Evolutionary conservation across 805 yeast genomes (phyloP), one percentile per base, ranked within the genome.

Genomic region (Cyberlindnera bimundalis): DNA sequence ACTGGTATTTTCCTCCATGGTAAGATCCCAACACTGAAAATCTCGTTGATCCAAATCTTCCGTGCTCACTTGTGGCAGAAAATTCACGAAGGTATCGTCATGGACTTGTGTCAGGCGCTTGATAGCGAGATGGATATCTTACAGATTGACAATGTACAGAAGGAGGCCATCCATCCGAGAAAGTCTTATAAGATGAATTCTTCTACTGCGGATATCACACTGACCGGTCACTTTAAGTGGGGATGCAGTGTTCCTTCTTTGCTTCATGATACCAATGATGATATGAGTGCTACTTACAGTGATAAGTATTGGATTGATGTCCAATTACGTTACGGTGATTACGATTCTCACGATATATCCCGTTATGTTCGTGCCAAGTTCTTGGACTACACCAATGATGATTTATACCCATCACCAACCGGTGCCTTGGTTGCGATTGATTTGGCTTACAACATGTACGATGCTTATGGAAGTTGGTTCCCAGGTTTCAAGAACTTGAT

Each of bases 1-100:
- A 93, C 99, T 0, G 99, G 99, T 55, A 91, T 93, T 21, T 93
- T 93, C 62, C 68, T 93, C 36, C 99, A 93, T 59, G 99, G 99
- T 52, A 93, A 93, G 62, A 93, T 93, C 49, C 99, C 99, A 7
- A 93, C 99, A 0, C 69, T 93, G 57, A 93, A 93, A 62, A 93
- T 93, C 21, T 91, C 99, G 1, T 71, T 91, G 47, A 90, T 93
- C 60, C 99, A 93, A 60, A 88, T 93, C 3, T 93, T 93, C 74
- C 73, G 99, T 42, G 98, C 99, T 0, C 99, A 93, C 68, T 74
- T 93, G 56, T 93, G 99, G 99, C 99, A 93, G 61, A 93, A 95
- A 62, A 93, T 93, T 40, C 99, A 93, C 60, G 99, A 93, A 64
- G 83, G 95, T 63, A 71, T 93, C 35, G 96, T 93, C 4, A 86